Base-by-base conservation (phyloP, 169 alveolate species). In the Babesia ovata region DNA sequence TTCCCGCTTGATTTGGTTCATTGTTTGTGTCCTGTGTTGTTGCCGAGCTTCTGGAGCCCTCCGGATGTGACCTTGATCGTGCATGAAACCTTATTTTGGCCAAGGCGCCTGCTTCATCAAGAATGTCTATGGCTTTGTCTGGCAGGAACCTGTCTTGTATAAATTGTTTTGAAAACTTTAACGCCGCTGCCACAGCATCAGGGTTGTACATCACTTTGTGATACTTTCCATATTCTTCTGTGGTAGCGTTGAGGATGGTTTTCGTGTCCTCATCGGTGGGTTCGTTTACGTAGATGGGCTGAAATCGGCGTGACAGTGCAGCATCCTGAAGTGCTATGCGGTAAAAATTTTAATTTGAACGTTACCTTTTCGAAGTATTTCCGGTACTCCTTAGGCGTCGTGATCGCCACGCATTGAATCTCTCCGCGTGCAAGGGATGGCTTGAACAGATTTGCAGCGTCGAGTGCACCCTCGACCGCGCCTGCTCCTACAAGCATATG, bases 341-440 rank as follows among this genome's bases (percentile, higher is more conserved):
- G 48, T 57, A 76, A 83, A 48, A 9, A 44, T 0, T 8, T 14
- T 12, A 4, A 42, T 22, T 63, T 28, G 0, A 0, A 50, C 42
- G 14, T 24, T 24, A 76, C 86, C 63, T 73, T 76, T 66, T 90
- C 94, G 24, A 90, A 84, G 74, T 86, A 79, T 69, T 86, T 90
- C 7, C 79, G 65, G 60, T 92, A 90, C 45, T 88, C 95, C 70
- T 77, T 75, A 21, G 86, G 89, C 26, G 94, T 90, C 8, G 94
- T 90, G 12, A 90, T 84, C 11, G 92, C 94, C n/a, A 90, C 86
- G 66, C 94, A 90, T 36, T 90, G 94, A 65, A 90, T 63, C 84
- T 94, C 95, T 7, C 96, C 97, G 26, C 96, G 79, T 6, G 96
- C 91, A 48, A 94, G 91, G 6, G 95, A 91, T 4, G 96, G 96